A percentile compares a stretch with the other conserved stretches of the same genome.
phyloP scores from a whole-genome alignment of 805 yeast genomes.

The Candida maesae region DNA sequence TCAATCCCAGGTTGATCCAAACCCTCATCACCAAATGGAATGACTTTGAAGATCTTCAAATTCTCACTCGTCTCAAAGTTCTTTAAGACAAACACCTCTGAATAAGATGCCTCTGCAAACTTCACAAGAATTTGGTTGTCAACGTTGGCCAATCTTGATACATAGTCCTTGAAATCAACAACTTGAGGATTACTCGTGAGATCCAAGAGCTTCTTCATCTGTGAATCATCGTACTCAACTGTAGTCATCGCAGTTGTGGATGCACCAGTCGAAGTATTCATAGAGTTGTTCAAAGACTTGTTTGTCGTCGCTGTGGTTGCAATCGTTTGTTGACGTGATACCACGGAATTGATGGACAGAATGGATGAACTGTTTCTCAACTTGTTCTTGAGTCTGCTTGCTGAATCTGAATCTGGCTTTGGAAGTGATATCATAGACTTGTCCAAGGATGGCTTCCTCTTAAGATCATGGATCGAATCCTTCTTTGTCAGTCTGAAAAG shows the following conservation, averaged over 20 bases:
- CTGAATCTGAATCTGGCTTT: constrained; percentile 47
- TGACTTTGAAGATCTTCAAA: constrained; percentile 41
- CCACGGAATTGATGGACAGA: constrained; percentile 34
- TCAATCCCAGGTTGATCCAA: constrained; percentile 38
- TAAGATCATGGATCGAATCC: constrained; percentile 23
- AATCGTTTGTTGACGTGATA: constrained; percentile 19
- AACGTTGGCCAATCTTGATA: constrained; percentile 30
- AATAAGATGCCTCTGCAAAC: constrained; percentile 44
- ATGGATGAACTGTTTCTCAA: constrained; percentile 48
- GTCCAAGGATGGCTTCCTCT: constrained; percentile 23
- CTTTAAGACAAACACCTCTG: constrained; percentile 39
- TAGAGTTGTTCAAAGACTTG: constrained; percentile 2
- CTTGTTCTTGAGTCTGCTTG: constrained; percentile 51
- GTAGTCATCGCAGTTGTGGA: constrained; percentile 26
- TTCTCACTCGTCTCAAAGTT: constrained; percentile 23
- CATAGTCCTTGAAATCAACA: constrained; percentile 29
- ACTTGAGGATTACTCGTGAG: constrained; percentile 33
- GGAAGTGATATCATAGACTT: constrained; percentile 54
- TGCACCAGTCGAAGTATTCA: constrained; percentile 1
- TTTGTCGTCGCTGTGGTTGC: constrained; percentile 12
- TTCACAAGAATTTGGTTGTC: constrained; percentile 31
- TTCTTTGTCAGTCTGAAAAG: constrained; percentile 22
- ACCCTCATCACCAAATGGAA: constrained; percentile 47
- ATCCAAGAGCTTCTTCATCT: constrained; percentile 31
- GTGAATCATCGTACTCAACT: constrained; percentile 15